Percentiles rank a stretch among this genome's conserved stretches.
Evolutionary conservation across 345 rosid species (phyloP).

Genomic region (Murraya koenigii): DNA sequence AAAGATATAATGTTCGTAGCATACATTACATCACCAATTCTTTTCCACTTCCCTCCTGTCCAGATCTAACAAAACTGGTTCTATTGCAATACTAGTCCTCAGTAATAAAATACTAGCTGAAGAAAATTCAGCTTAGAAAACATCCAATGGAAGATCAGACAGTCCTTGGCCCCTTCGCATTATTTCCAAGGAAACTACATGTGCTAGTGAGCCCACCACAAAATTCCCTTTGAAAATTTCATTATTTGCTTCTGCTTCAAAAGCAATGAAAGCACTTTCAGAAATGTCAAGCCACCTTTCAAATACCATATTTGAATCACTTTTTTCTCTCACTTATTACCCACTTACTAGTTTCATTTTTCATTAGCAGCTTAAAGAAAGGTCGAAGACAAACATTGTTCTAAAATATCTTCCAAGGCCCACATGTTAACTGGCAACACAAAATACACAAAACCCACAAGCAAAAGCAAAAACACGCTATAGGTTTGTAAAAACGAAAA

Average conservation of each 20-base stretch:
- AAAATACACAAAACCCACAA: not conserved
- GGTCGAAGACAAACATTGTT: not conserved
- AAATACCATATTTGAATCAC: not conserved
- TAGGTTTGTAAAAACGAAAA: not conserved
- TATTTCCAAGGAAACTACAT: not conserved
- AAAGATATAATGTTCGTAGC: not conserved
- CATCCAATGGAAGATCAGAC: not conserved
- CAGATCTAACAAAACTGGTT: not conserved
- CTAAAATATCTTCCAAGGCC: not conserved
- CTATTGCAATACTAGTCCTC: not conserved
- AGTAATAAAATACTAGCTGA: not conserved
- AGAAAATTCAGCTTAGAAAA: not conserved
- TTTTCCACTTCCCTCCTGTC: not conserved
- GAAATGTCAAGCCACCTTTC: not conserved
- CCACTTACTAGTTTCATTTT: not conserved
- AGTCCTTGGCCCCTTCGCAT: not conserved
- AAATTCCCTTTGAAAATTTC: not conserved
- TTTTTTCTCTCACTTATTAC: not conserved
- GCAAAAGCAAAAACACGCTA: not conserved
- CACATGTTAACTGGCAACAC: not conserved
- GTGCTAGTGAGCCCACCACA: not conserved
- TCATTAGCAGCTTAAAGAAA: not conserved
- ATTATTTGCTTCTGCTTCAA: not conserved
- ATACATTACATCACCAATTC: not conserved
- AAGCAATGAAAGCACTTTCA: not conserved